Percentiles rank a stretch among this genome's conserved stretches.
phyloP scores from a whole-genome alignment of 768 basidiomycete species.

The Termitomyces sp. region DNA sequence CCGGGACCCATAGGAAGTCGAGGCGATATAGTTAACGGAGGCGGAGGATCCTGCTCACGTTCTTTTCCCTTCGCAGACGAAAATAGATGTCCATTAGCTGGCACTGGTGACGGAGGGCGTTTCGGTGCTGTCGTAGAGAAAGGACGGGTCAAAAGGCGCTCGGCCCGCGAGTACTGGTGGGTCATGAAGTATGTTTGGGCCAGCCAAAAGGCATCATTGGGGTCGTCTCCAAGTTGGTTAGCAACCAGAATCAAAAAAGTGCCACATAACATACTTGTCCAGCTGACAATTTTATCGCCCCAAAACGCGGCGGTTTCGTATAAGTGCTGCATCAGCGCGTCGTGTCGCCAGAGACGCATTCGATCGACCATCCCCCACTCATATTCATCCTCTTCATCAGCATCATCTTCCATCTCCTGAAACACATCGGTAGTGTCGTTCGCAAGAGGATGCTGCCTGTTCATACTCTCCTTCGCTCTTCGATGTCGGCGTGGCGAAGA shows the following conservation, averaged over 20 bases:
- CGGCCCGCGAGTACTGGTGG: conserved; percentile 91
- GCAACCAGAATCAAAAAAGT: not conserved
- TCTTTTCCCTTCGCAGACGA: conserved; percentile 52
- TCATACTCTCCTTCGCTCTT: conserved; percentile 45
- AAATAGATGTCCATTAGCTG: conserved; percentile 37
- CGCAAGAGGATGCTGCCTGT: conserved; percentile 62
- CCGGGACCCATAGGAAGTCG: conserved; percentile 69
- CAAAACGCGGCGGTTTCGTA: conserved; percentile 97
- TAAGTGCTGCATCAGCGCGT: conserved; percentile 97
- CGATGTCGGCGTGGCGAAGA: conserved; percentile 59
- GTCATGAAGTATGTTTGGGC: conserved; percentile 97
- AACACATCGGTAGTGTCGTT: conserved; percentile 76
- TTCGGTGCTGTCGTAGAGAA: conserved; percentile 55
- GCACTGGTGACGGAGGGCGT: conserved; percentile 24
- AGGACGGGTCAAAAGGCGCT: conserved; percentile 83
- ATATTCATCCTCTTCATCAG: conserved; percentile 49
- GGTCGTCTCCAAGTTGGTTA: conserved; percentile 57
- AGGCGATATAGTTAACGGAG: conserved; percentile 29
- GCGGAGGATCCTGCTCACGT: conserved; percentile 41
- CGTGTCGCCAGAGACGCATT: conserved; percentile 95
- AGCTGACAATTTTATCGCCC: conserved; percentile 95
- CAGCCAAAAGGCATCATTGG: conserved; percentile 99
- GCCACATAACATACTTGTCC: conserved; percentile 73
- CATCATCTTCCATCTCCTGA: conserved; percentile 58
- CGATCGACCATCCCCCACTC: conserved; percentile 91